A percentile compares a stretch with the other conserved stretches of the same genome.
phyloP scores from a whole-genome alignment of 805 yeast species.

The Pichia occidentalis region DNA sequence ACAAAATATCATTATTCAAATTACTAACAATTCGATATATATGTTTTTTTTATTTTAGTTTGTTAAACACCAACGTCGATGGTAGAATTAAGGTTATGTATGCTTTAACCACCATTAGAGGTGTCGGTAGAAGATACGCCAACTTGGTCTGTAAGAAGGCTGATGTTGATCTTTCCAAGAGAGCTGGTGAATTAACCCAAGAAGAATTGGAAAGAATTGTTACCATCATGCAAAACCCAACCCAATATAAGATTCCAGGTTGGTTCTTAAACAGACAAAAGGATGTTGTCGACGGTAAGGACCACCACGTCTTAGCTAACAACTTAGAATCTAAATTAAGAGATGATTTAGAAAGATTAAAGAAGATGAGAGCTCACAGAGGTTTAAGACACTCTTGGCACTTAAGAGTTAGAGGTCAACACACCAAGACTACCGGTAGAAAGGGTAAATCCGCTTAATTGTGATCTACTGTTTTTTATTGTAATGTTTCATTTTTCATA shows the following conservation, averaged over 20 bases:
- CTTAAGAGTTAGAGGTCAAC: constrained; percentile 99
- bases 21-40: too few relatives aligned
- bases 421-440: constrained; percentile 99
- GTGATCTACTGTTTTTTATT: constrained; percentile 2
- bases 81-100: constrained; percentile 99
- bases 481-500: too few relatives aligned
- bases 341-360: constrained; percentile 99
- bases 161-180: constrained; percentile 95
- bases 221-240: constrained; percentile 99
- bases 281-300: constrained; percentile 98
- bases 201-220: constrained; percentile 99
- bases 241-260: constrained; percentile 98
- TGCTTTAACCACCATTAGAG: constrained; percentile 99
- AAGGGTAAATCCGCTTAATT: constrained; percentile 53
- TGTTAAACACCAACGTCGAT: constrained; percentile 99
- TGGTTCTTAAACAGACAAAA: constrained; percentile 99
- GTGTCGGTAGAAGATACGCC: constrained; percentile 99
- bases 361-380: constrained; percentile 99
- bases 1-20: constrained; percentile 33
- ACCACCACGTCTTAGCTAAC: constrained; percentile 98
- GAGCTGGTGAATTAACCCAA: constrained; percentile 99
- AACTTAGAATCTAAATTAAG: constrained; percentile 98
- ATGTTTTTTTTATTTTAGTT: constrained; percentile 46
- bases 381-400: constrained; percentile 99
- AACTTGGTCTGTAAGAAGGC: constrained; percentile 99